Conservation (phyloP, 1,284 basidiomycete species). For the Apiotrichum brassicae region DNA sequence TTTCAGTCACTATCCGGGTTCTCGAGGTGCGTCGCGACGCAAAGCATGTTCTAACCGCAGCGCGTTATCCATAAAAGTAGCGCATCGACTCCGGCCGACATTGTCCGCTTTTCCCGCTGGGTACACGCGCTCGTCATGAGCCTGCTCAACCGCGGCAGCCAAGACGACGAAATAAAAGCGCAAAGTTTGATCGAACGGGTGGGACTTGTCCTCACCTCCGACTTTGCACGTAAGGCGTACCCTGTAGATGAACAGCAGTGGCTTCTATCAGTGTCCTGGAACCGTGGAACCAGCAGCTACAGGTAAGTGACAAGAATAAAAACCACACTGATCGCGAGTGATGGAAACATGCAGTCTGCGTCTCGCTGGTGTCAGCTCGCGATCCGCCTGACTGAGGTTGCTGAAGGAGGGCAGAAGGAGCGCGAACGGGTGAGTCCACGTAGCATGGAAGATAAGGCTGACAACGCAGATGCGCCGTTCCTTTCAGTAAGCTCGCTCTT, state of each 20-base stretch:
- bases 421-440: conserved; percentile 1
- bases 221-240: not conserved
- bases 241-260: conserved; percentile 3
- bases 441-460: too few species aligned
- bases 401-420: not conserved
- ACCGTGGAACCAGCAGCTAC: conserved; percentile 1
- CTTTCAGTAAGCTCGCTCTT: too few species aligned
- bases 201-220: not conserved
- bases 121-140: conserved; percentile 1
- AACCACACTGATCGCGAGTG: not conserved
- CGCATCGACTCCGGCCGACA: not conserved
- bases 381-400: not conserved
- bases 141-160: conserved; percentile 4
- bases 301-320: not conserved
- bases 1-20: not conserved
- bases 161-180: conserved; percentile 1
- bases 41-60: conserved; percentile 5
- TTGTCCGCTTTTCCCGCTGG: conserved; percentile 3
- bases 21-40: not conserved
- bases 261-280: conserved; percentile 1
- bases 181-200: not conserved
- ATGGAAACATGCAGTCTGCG: not conserved
- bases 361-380: conserved; percentile 2
- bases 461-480: too few species aligned
- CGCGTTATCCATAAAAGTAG: not conserved